Evolutionary conservation across 768 basidiomycete genomes (phyloP), one percentile per base, ranked within the genome.

Genomic region (Cyclocybe cylindracea): DNA sequence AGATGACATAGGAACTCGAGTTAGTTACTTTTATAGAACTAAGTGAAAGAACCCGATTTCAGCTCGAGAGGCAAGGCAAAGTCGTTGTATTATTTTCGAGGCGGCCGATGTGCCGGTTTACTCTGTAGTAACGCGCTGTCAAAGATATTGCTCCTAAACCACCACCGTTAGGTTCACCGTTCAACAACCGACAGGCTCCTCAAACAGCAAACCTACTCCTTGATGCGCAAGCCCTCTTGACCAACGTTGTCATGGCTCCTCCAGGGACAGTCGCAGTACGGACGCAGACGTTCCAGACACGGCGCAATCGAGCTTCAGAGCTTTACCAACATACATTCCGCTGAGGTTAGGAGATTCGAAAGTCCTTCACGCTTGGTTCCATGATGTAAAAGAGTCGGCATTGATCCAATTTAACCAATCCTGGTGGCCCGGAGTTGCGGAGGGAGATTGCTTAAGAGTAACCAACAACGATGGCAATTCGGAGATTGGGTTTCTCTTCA

Each of bases 251-350:
- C 34, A 88, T 89, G 88, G 72, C 77, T 73, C 72, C 7, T 82
- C 82, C 33, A 79, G 87, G 61, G 78, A 46, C 85, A 86, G 65
- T 81, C 87, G n/a, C 84, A 83, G 58, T 80, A 74, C 58, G 74
- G 78, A 51, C 79, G 87, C 38, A 80, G 85, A 55, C 79, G 89
- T 42, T 89, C 89, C 34, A 89, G n/a, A 89, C 64, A 91, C 89
- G 1, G 78, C 81, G 0, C 87, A 87, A 48, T 91, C 89, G 3
- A 71, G 80, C 52, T 75, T 82, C 53, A 77, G 82, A 53, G 70
- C 77, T 33, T 66, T 74, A 5, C 73, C 76, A 14, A 57, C 69
- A 1, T 58, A 72, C 14, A 56, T 67, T 13, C 80, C 83, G 0
- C 70, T 91, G 11, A 77, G 78, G 61, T 60, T 80, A 16, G 89